Evolutionary conservation across 208 protist species (phyloP), one percentile per base, ranked within the genome.

Genomic region (Trypanosoma rangeli): DNA sequence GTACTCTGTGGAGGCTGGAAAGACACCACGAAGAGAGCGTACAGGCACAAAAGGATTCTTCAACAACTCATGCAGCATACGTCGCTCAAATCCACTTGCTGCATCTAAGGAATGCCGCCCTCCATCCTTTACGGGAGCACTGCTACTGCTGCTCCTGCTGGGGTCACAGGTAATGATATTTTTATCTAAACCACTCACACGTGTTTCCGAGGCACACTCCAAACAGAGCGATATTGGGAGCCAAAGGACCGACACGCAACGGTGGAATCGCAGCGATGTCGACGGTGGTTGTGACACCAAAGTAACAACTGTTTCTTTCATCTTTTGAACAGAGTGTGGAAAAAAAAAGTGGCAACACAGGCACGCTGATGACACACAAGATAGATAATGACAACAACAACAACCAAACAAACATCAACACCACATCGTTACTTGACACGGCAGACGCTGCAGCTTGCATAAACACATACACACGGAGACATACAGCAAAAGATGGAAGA

Each of bases 221-320:
- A 87, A 62, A 55, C 87, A 94, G 16, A 82, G 70, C 0, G 73
- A 81, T 22, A 94, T 64, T 15, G 90, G 82, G 29, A 94, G 75
- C 88, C 87, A 96, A 68, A 94, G 56, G n/a, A 96, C 68, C 18
- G 81, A 78, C 20, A 82, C 74, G 55, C 80, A 78, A 15, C 77
- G 76, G 65, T 94, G 83, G n/a, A 87, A 79, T 26, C 74, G 39
- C 18, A 96, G 60, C 9, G 80, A 79, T 13, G 49, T 44, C 29
- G 55, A 80, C 74, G 76, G 87, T 79, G 74, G 60, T 78, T n/a
- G 75, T 80, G 10, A 85, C 73, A 59, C 70, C 80, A 67, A 59
- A 77, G 31, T 73, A 48, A 2, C 20, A 7, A 35, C 31, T 16
- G 26, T 31, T 37, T 58, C 54, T 8, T 54, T 22, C 52, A 60